phyloP scores from a whole-genome alignment of 306 rosid species.

The Macrotyloma uniflorum region DNA sequence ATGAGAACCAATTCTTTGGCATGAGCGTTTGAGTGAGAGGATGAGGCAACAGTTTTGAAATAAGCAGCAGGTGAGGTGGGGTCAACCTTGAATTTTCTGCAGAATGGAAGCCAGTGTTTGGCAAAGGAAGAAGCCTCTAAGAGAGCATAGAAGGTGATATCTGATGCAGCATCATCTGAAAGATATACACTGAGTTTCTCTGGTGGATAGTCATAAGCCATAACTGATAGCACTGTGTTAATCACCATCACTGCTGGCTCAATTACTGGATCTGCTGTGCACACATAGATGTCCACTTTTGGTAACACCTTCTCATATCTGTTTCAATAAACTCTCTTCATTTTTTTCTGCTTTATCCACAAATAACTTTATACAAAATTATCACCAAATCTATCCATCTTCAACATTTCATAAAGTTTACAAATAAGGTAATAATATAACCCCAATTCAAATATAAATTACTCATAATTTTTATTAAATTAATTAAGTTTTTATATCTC shows the following conservation, averaged over 20 bases:
- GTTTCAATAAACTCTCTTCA: not conserved
- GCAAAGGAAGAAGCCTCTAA: conserved; percentile 66
- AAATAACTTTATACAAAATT: too few species aligned
- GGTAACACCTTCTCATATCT: conserved; percentile 61
- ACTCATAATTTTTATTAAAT: too few species aligned
- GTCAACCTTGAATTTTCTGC: conserved; percentile 63
- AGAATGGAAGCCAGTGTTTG: conserved; percentile 76
- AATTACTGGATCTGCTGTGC: conserved; percentile 70
- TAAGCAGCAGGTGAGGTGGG: conserved; percentile 76
- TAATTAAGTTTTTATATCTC: too few species aligned
- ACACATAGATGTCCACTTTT: conserved; percentile 70
- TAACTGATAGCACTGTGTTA: conserved; percentile 68
- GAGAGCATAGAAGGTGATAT: conserved; percentile 66
- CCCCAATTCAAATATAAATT: too few species aligned
- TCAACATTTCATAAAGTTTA: too few species aligned
- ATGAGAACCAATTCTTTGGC: conserved; percentile 31
- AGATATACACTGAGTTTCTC: conserved; percentile 73
- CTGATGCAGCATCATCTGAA: conserved; percentile 74
- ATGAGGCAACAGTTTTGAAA: conserved; percentile 37
- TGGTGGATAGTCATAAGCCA: conserved; percentile 75
- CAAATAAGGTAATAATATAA: too few species aligned
- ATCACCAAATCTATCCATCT: too few species aligned
- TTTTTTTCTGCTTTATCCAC: too few species aligned
- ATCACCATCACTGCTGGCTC: conserved; percentile 79
- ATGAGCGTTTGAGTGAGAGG: not conserved